Conservation (phyloP, 228 moss, liverwort and hornwort genomes). For the Sphagnum fallax region DNA sequence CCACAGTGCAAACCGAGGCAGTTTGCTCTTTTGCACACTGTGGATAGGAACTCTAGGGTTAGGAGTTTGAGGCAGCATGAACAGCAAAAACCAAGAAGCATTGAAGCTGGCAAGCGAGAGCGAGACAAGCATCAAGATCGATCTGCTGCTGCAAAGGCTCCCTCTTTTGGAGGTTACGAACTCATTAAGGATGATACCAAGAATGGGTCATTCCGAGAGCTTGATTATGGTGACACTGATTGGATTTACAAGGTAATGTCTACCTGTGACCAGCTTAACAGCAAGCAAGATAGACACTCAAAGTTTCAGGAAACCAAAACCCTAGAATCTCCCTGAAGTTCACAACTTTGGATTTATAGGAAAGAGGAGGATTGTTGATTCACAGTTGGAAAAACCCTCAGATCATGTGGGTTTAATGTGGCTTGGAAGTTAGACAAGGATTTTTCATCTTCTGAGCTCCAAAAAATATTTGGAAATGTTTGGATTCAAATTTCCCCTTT, state of each 20-base stretch:
- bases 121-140: slow-evolving; percentile 51
- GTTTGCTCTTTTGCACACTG: slow-evolving; percentile 8
- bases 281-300: not conserved
- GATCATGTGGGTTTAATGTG: not conserved
- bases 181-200: slow-evolving; percentile 21
- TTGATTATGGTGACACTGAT: slow-evolving; percentile 30
- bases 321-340: not conserved
- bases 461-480: not conserved
- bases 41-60: slow-evolving; percentile 9
- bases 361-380: not conserved
- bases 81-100: slow-evolving; percentile 6
- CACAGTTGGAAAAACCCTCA: not conserved
- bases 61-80: slow-evolving; percentile 49
- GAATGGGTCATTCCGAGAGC: slow-evolving; percentile 16
- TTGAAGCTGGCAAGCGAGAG: slow-evolving; percentile 42
- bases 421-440: not conserved
- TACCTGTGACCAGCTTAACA: not conserved
- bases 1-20: slow-evolving; percentile 21
- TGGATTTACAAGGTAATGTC: slow-evolving; percentile 47
- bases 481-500: not conserved
- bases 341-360: not conserved
- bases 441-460: not conserved
- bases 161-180: slow-evolving; percentile 29
- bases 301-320: not conserved
- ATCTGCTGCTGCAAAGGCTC: slow-evolving; percentile 25